Conservation (phyloP, 345 rosid genomes). For the Brassica napus region Da-Ae NC_063447.1:59488001-59488500, state of each 20-base stretch:
- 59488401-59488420: conserved; percentile 24
- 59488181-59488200: conserved; percentile 42
- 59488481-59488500: not conserved
- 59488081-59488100: conserved; percentile 37
- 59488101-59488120: conserved; percentile 21
- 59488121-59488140: not conserved
- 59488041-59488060: conserved; percentile 31
- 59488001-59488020: conserved; percentile 27
- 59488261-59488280: conserved; percentile 46
- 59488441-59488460: conserved; percentile 21
- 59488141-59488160: conserved; percentile 37
- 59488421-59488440: conserved; percentile 25
- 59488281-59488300: conserved; percentile 16
- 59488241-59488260: conserved; percentile 38
- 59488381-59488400: conserved; percentile 15
- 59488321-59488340: conserved; percentile 23
- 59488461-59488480: conserved; percentile 28
- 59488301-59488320: conserved; percentile 8
- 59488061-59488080: conserved; percentile 39
- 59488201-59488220: conserved; percentile 43
- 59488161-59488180: conserved; percentile 39
- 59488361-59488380: conserved; percentile 30
- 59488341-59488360: not conserved
- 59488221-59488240: conserved; percentile 41
- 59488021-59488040: conserved; percentile 41